Conservation (phyloP, 371 early-diverging fungal genomes). For the Smittium culicis region DNA sequence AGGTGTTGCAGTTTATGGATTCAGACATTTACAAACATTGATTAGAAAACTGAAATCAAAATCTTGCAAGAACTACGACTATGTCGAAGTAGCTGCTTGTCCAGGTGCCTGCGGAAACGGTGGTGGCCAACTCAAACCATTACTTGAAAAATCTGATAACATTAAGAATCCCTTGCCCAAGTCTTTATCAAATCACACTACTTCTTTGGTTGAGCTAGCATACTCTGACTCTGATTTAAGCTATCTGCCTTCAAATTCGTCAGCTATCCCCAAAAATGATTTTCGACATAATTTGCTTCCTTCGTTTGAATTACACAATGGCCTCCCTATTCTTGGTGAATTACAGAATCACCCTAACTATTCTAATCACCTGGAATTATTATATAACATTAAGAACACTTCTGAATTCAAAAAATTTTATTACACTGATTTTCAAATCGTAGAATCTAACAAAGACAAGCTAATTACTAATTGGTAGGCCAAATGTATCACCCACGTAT, state of each 20-base stretch:
- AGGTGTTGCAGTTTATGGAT: slow-evolving; percentile 81
- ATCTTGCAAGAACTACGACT: slow-evolving; percentile 52
- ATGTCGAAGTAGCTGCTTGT: slow-evolving; percentile 61
- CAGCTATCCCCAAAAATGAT: neutral
- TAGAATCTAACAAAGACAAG: neutral
- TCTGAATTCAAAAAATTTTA: neutral
- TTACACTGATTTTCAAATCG: neutral
- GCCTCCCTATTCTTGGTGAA: too few species aligned
- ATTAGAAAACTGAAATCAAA: slow-evolving; percentile 70
- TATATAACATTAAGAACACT: too few species aligned
- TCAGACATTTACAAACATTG: slow-evolving; percentile 90
- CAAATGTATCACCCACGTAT: neutral
- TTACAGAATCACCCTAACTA: too few species aligned
- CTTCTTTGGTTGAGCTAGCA: neutral
- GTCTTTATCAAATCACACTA: neutral
- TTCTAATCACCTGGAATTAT: too few species aligned
- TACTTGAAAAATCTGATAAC: slow-evolving; percentile 17
- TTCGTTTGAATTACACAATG: too few species aligned
- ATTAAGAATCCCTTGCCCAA: slow-evolving; percentile 10
- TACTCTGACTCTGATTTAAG: neutral
- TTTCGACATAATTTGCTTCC: neutral
- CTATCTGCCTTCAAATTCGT: neutral
- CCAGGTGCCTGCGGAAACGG: slow-evolving; percentile 30
- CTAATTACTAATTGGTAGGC: neutral
- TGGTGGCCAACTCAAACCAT: slow-evolving; percentile 24